phyloP scores from a whole-genome alignment of 2,329 filamentous ascomycete genomes.

The Ilyonectria destructans region DNA sequence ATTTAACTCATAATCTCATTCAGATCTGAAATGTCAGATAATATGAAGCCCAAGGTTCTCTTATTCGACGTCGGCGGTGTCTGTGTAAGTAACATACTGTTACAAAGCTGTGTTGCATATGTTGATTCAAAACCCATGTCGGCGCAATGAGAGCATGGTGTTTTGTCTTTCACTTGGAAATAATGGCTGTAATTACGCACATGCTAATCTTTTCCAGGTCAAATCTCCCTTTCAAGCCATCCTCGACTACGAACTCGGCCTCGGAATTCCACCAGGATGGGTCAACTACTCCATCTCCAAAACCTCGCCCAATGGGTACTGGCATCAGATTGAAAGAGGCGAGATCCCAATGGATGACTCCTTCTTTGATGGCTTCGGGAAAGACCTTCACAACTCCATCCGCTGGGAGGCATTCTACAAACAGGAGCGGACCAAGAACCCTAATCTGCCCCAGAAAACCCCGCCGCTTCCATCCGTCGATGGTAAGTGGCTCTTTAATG shows the following conservation, averaged over 20 bases:
- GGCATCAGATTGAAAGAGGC: slow-evolving; percentile 91
- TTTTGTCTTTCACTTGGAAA: not conserved
- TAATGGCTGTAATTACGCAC: not conserved
- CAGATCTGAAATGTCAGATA: slow-evolving; percentile 58
- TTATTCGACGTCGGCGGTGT: slow-evolving; percentile 98
- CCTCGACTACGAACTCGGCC: slow-evolving; percentile 86
- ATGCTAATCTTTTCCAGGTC: slow-evolving; percentile 70
- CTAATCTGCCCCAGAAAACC: slow-evolving; percentile 57
- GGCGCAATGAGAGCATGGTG: not conserved
- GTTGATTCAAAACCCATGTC: not conserved
- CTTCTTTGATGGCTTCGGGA: slow-evolving; percentile 85
- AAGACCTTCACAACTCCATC: slow-evolving; percentile 77
- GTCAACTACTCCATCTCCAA: slow-evolving; percentile 91
- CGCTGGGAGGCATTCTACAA: slow-evolving; percentile 80
- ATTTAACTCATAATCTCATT: slow-evolving; percentile 51
- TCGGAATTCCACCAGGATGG: slow-evolving; percentile 88
- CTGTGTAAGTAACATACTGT: slow-evolving; percentile 78
- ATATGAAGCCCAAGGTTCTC: slow-evolving; percentile 78
- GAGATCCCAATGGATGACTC: slow-evolving; percentile 81
- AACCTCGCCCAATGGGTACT: slow-evolving; percentile 84
- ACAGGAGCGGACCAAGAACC: slow-evolving; percentile 60
- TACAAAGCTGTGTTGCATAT: not conserved
- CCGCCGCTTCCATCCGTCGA: slow-evolving; percentile 83
- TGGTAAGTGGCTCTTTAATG: slow-evolving; percentile 85
- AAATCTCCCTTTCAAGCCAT: slow-evolving; percentile 94